Evolutionary conservation across 148 eudicot species (phyloP).

Genomic region (Dianthus caryophyllus): DNA sequence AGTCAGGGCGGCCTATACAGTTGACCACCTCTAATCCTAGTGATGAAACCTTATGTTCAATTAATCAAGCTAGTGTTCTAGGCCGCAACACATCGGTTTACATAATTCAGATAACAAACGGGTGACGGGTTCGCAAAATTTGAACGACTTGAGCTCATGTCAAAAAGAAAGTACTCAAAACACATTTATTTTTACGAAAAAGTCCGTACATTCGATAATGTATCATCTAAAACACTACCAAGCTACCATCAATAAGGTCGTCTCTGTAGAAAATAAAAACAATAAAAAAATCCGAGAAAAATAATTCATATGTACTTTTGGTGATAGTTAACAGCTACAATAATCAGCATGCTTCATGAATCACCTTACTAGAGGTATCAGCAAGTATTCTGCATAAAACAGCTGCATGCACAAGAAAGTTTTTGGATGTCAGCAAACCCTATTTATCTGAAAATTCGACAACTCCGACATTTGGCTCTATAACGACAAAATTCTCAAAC

Average conservation of each 20-base stretch:
- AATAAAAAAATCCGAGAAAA: neutral
- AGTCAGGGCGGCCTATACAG: no score
- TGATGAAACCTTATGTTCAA: no score
- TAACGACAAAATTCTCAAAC: neutral
- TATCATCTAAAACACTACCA: neutral
- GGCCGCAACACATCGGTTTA: neutral
- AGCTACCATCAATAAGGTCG: neutral
- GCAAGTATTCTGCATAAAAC: constrained; percentile 93
- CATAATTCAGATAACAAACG: neutral
- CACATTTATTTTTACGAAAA: neutral
- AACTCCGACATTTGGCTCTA: no score
- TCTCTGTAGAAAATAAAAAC: neutral
- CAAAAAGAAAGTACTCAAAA: neutral
- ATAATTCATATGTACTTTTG: constrained; percentile 16
- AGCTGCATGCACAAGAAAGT: constrained; percentile 53
- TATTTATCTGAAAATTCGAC: neutral
- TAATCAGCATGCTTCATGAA: constrained; percentile 6
- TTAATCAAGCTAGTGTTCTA: no score
- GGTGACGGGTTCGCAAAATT: neutral
- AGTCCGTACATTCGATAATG: neutral
- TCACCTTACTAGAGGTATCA: constrained; percentile 90
- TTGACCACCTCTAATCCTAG: no score
- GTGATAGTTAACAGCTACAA: neutral
- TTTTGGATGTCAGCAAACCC: constrained; percentile 2
- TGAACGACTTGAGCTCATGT: neutral